Base-by-base conservation (phyloP, 164 flowering plant genomes). In the Berberis vulgaris region DNA sequence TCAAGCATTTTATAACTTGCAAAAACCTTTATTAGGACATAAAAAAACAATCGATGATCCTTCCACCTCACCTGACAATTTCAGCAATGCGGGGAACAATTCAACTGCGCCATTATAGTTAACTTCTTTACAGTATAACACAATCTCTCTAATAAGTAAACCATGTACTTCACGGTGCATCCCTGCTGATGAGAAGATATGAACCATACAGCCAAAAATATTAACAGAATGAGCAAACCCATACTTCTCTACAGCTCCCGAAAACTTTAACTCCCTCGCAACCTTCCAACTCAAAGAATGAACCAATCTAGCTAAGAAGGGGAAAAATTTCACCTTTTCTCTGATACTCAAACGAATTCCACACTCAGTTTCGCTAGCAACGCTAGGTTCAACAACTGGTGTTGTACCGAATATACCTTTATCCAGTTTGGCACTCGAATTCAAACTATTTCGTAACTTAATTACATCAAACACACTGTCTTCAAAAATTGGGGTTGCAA, bases 11-110 rank as follows among this genome's bases (percentile, higher is more conserved):
- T 62, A 67, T 67, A 77, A n/a, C 74, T 69, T 2, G 83, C 79
- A 68, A 82, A 79, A 54, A 83, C 79, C 68, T 79, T 74, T 7
- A 88, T 74, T n/a, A 88, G 81, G 11, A 67, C 70, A 64, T 79
- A 66, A 40, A 63, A 66, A n/a, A 72, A 41, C 78, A 71, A 55
- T 45, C 50, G 45, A 47, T 1, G 71, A 71, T 41, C 49, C 39
- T 56, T 40, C 71, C 5, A 43, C 60, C 54, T 60, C 67, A 39
- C 38, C 49, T 12, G 69, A 43, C 44, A 47, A 75, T 50, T 71
- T 74, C 68, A 81, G 61, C 43, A 84, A 63, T 50, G 46, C 58
- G 45, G 61, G 63, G 45, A 73, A 72, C 60, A 82, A 46, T 9
- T 65, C 68, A 65, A 69, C 76, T 55, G 63, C 9, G 26, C 26